Evolutionary conservation across 331 rosid species (phyloP).

Genomic region (Stylosanthes scabra): DNA sequence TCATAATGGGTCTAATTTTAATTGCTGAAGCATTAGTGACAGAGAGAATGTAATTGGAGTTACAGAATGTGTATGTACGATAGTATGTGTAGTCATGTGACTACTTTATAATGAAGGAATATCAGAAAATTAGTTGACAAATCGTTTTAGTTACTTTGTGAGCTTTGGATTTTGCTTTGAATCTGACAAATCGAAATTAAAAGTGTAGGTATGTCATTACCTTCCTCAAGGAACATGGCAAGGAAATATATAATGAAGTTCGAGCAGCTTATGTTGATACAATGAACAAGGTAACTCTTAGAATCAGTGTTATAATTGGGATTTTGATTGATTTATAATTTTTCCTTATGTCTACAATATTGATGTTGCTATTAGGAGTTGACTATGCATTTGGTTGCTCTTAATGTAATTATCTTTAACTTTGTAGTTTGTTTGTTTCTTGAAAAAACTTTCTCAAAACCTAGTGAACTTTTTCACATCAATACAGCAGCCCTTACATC

Average conservation of each 20-base stretch:
- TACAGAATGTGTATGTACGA: too few species aligned
- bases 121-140: not conserved
- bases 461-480: too few species aligned
- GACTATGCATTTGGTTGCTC: constrained; percentile 20
- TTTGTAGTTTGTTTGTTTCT: too few species aligned
- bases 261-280: constrained; percentile 95
- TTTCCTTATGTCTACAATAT: constrained; percentile 5
- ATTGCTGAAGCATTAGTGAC: too few species aligned
- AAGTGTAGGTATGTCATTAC: constrained; percentile 73
- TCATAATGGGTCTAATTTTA: too few species aligned
- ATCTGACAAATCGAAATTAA: constrained; percentile 40
- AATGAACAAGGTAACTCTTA: constrained; percentile 78
- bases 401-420: constrained; percentile 4
- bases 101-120: too few species aligned
- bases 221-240: constrained; percentile 96
- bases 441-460: too few species aligned
- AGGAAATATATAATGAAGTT: constrained; percentile 88
- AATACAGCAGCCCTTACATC: too few species aligned
- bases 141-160: constrained; percentile 29
- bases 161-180: constrained; percentile 26
- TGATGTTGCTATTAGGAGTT: constrained; percentile 20
- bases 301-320: constrained; percentile 29
- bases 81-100: too few species aligned
- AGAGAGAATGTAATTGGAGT: too few species aligned
- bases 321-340: not conserved